Evolutionary conservation across 2,329 filamentous ascomycete species (phyloP).

Genomic region (Metarhizium guizhouense): DNA sequence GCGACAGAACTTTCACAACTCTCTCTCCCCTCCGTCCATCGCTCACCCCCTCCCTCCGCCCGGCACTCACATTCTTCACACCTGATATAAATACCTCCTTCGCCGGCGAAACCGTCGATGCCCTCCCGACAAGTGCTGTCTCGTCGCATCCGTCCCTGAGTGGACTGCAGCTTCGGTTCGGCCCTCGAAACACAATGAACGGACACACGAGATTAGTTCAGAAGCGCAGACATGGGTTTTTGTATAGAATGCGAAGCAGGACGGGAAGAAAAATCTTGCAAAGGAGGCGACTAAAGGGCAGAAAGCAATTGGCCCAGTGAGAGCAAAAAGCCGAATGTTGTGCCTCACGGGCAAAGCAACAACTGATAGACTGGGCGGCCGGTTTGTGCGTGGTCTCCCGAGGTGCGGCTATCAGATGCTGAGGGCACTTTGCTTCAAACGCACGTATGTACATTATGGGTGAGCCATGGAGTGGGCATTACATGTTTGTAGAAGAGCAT

Average conservation of each 20-base stretch:
- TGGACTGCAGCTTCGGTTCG: constrained; percentile 46
- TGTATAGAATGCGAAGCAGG: constrained; percentile 39
- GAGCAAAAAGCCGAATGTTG: not conserved
- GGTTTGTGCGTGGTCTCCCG: no score
- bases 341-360: no score
- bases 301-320: constrained; percentile 31
- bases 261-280: constrained; percentile 44
- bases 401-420: no score
- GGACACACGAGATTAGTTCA: constrained; percentile 44
- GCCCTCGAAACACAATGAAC: constrained; percentile 49
- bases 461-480: no score
- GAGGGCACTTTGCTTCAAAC: no score
- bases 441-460: no score
- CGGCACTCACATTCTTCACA: constrained; percentile 21
- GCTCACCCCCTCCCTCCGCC: constrained; percentile 25
- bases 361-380: no score
- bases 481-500: no score
- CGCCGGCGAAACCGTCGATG: constrained; percentile 24
- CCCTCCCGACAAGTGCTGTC: constrained; percentile 35
- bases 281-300: constrained; percentile 43
- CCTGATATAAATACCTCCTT: constrained; percentile 15
- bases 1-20: constrained; percentile 36
- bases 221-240: constrained; percentile 51
- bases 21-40: constrained; percentile 43
- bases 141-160: constrained; percentile 44